Base-by-base conservation (phyloP, 2,329 filamentous ascomycete species). In the Trichoderma hamatum region DNA sequence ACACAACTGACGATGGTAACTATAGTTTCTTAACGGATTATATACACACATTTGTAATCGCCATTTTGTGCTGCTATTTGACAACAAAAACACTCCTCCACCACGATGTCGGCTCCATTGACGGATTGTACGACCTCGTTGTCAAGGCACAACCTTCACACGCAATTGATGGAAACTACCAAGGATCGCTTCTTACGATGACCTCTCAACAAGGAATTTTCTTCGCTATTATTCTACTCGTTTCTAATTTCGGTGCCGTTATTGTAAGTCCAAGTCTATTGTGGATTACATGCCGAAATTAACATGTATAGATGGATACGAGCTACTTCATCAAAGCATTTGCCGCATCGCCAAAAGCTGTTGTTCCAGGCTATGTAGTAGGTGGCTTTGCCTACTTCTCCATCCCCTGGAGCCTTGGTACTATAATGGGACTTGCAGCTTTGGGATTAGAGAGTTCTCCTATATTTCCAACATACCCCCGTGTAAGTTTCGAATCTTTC, bases 291-390 rank as follows among this genome's bases (percentile, higher is more conserved):
- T 13, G 13, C 13, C 19, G 21, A 16, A 34, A n/a, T 14, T 56
- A n/a, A 66, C 14, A 51, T 34, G 16, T 2, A 2, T 5, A 66
- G 62, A 66, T 66, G 62, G 62, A 66, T 49, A 66, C 62, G 0
- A 66, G 62, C 19, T 66, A 66, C 11, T 66, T 66, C 13, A 66
- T 66, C 13, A 66, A 66, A n/a, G 62, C 62, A 3, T 66, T 66
- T 26, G 62, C 62, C 5, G 62, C 62, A 2, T 66, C 62, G 2
- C 51, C 51, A 2, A 66, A 66, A 6, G 51, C 62, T 26, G 62
- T 66, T 2, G 62, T 66, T 14, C 62, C 62, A 3, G 62, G 62
- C 1, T 66, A 66, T 56, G 62, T 66, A 2, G 36, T 66, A 0
- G 62, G 62, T 2, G 62, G 62, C 26, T 66, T 66, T 34, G 36